Percentiles rank a stretch among this genome's conserved stretches.
Conservation (phyloP, 768 basidiomycete species). For the Lactarius deliciosus region DNA sequence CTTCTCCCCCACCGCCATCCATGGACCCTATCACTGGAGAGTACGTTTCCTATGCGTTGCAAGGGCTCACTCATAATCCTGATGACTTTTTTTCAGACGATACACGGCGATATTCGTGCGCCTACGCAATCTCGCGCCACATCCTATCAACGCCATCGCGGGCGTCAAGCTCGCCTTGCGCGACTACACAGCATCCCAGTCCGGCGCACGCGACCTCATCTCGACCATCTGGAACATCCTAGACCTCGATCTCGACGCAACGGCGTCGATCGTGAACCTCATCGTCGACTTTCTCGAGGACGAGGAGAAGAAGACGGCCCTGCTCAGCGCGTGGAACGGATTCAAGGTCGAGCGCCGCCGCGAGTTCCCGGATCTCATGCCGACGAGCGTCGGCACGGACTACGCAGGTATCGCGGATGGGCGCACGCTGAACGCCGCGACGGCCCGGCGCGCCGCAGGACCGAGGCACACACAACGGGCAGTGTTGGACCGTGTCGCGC, state of each 20-base stretch:
- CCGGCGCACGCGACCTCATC: conserved; percentile 79
- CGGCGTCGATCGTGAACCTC: conserved; percentile 68
- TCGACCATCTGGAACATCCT: conserved; percentile 84
- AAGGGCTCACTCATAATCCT: neutral
- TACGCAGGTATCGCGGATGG: conserved; percentile 82
- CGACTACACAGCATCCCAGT: conserved; percentile 74
- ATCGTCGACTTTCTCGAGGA: conserved; percentile 80
- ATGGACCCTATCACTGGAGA: conserved; percentile 54
- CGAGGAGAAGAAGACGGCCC: conserved; percentile 75
- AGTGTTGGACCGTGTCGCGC: conserved; percentile 86
- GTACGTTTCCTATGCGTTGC: conserved; percentile 41
- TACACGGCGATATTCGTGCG: conserved; percentile 65
- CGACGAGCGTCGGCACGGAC: conserved; percentile 55
- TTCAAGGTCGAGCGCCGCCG: conserved; percentile 87
- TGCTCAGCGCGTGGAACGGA: conserved; percentile 77
- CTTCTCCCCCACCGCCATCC: conserved; percentile 42
- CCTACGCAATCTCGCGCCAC: conserved; percentile 56
- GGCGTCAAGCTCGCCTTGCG: conserved; percentile 75
- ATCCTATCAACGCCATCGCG: conserved; percentile 56
- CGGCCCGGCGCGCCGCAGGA: conserved; percentile 47
- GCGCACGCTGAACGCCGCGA: conserved; percentile 80
- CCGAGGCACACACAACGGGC: conserved; percentile 59
- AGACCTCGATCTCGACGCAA: conserved; percentile 65
- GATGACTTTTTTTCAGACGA: conserved; percentile 45
- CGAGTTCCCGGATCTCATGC: conserved; percentile 78